Evolutionary conservation across 495 filamentous ascomycete genomes (phyloP).

Genomic region (Eremomyces bilateralis): DNA sequence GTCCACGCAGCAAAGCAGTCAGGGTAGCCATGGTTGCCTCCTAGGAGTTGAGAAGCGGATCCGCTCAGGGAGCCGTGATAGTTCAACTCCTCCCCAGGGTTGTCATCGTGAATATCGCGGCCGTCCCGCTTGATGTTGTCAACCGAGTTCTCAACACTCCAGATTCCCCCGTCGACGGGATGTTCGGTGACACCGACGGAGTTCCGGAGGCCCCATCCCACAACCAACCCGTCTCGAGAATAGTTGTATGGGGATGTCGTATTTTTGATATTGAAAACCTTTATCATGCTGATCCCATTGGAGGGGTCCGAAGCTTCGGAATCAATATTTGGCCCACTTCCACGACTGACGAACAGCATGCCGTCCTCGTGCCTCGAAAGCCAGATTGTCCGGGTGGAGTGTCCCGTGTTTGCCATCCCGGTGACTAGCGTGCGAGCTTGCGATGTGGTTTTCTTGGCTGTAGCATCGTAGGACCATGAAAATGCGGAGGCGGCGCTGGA

Average conservation of each 20-base stretch:
- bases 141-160: conserved; percentile 50
- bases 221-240: conserved; percentile 27
- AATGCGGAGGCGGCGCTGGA: conserved; percentile 33
- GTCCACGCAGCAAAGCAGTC: conserved; percentile 43
- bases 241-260: conserved; percentile 22
- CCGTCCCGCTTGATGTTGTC: conserved; percentile 36
- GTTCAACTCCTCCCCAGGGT: conserved; percentile 58
- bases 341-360: conserved; percentile 38
- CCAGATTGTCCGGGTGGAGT: conserved; percentile 41
- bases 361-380: conserved; percentile 28
- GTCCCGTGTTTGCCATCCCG: conserved; percentile 36
- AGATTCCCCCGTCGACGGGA: conserved; percentile 31
- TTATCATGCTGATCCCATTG: conserved; percentile 39
- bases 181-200: conserved; percentile 44
- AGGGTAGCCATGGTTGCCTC: conserved; percentile 47
- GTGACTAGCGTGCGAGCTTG: conserved; percentile 26
- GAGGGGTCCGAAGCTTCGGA: conserved; percentile 20
- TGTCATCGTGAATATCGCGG: conserved; percentile 41
- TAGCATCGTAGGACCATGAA: conserved; percentile 37
- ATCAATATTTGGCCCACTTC: conserved; percentile 41
- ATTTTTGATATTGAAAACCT: conserved; percentile 35
- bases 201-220: conserved; percentile 57
- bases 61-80: conserved; percentile 38
- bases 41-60: conserved; percentile 20
- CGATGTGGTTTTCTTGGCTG: conserved; percentile 19